These are phyloP conservation scores for Rhododendron kiyosumense DNA, from an alignment of 148 eudicot genomes.

Conservation along the genomic window DNA sequence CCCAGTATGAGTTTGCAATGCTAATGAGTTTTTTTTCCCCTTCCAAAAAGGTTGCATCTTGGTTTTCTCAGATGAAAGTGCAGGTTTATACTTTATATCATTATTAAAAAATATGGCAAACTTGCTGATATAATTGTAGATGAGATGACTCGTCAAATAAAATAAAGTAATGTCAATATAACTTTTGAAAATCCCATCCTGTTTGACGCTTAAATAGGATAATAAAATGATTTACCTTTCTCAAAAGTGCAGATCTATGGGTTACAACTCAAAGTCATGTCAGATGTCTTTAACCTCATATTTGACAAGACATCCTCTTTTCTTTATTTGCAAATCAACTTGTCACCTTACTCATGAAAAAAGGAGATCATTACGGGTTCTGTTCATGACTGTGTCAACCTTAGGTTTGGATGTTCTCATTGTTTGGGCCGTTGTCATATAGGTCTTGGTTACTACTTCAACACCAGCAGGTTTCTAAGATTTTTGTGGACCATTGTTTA, in stretches of 20 bases:
- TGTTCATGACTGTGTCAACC: background rate
- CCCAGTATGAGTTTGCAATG: background rate
- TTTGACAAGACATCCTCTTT: background rate
- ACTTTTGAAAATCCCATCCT: background rate
- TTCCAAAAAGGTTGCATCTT: background rate
- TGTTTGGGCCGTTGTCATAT: background rate
- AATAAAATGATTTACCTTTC: background rate
- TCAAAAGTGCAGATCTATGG: background rate
- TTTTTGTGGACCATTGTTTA: background rate
- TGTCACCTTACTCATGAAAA: background rate
- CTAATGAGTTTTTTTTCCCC: background rate
- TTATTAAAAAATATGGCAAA: background rate
- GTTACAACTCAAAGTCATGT: background rate
- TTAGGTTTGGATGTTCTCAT: background rate
- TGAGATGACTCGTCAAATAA: background rate
- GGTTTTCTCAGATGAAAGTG: background rate
- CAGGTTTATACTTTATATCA: background rate
- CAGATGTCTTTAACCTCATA: background rate
- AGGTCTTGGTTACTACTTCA: background rate
- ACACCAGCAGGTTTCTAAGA: background rate
- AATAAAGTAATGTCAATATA: background rate
- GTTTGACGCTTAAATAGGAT: background rate
- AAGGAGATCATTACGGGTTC: background rate
- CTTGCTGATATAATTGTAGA: background rate
- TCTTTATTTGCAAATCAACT: background rate